Evolutionary conservation across 495 filamentous ascomycete species (phyloP).

Genomic region (Penicillium psychrofluorescens): DNA sequence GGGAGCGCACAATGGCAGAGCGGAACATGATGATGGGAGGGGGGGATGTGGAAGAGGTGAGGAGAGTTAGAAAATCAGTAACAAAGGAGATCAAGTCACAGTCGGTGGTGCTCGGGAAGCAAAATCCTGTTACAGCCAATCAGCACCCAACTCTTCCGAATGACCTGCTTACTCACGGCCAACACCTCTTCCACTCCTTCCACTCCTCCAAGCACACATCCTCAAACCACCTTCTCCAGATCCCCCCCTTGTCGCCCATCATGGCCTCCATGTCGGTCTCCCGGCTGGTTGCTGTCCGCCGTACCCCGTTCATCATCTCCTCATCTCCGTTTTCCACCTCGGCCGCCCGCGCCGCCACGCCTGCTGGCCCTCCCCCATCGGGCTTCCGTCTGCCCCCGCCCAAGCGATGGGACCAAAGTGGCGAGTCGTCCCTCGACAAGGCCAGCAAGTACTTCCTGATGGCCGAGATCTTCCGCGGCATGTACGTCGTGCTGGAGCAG

Average conservation of each 20-base stretch:
- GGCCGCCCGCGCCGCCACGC: slow-evolving; percentile 53
- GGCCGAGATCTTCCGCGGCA: slow-evolving; percentile 91
- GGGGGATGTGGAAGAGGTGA: slow-evolving; percentile 22
- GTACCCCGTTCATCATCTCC: slow-evolving; percentile 28
- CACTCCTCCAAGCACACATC: slow-evolving; percentile 8
- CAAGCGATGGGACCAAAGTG: slow-evolving; percentile 62
- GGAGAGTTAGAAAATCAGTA: slow-evolving; percentile 10
- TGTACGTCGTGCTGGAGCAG: slow-evolving; percentile 97
- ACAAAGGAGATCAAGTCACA: slow-evolving; percentile 14
- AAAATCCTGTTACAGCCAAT: slow-evolving; percentile 41
- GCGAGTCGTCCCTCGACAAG: slow-evolving; percentile 68
- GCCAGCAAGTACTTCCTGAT: slow-evolving; percentile 89
- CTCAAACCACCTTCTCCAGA: slow-evolving; percentile 10
- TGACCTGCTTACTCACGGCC: slow-evolving; percentile 38
- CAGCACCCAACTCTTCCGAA: slow-evolving; percentile 34
- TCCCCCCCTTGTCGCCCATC: slow-evolving; percentile 11
- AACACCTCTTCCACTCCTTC: slow-evolving; percentile 18
- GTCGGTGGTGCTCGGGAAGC: slow-evolving; percentile 18
- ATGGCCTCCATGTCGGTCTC: slow-evolving; percentile 50
- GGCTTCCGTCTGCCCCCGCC: slow-evolving; percentile 66
- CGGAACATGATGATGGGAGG: slow-evolving; percentile 66
- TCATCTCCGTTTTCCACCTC: slow-evolving; percentile 58
- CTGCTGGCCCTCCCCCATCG: slow-evolving; percentile 63
- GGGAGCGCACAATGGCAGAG: slow-evolving; percentile 63
- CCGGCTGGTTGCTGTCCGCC: slow-evolving; percentile 46